These are phyloP conservation scores for Fusarium pseudograminearum DNA, from an alignment of 2,329 filamentous ascomycete genomes.

Conservation along the genomic window DNA sequence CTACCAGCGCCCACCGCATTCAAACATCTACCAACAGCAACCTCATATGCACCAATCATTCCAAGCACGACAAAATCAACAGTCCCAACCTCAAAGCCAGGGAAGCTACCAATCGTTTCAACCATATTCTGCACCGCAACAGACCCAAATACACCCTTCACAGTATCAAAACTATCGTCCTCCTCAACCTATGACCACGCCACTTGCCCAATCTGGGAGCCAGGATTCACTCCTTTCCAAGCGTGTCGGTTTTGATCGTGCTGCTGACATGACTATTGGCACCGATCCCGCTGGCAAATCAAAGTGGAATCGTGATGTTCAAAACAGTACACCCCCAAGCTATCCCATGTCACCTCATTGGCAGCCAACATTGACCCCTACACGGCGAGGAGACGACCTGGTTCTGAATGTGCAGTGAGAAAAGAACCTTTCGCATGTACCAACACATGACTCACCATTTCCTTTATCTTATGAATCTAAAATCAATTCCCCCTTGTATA, in stretches of 20 bases:
- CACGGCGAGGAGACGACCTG: slow-evolving; percentile 73
- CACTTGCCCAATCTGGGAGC: slow-evolving; percentile 45
- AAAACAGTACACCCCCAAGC: slow-evolving; percentile 23
- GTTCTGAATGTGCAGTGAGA: slow-evolving; percentile 66
- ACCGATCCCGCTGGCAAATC: slow-evolving; percentile 23
- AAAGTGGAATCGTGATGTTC: slow-evolving; percentile 37
- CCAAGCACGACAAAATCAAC: slow-evolving; percentile 33
- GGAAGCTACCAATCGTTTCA: slow-evolving; percentile 26
- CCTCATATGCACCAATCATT: slow-evolving; percentile 26
- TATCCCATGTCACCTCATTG: slow-evolving; percentile 45
- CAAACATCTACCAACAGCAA: slow-evolving; percentile 36
- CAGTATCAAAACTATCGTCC: slow-evolving; percentile 34
- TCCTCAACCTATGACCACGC: slow-evolving; percentile 20
- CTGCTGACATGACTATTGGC: slow-evolving; percentile 59
- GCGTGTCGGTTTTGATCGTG: slow-evolving; percentile 63
- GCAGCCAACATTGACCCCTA: slow-evolving; percentile 74
- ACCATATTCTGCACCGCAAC: slow-evolving; percentile 23
- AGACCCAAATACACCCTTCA: slow-evolving; percentile 31
- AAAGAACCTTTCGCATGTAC: not conserved
- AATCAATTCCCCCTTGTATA: slow-evolving; percentile 39
- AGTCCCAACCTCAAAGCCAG: slow-evolving; percentile 28
- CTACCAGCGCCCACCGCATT: slow-evolving; percentile 26
- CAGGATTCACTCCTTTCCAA: slow-evolving; percentile 63
- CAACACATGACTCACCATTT: slow-evolving; percentile 16
- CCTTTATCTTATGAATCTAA: slow-evolving; percentile 20